A percentile compares a stretch with the other conserved stretches of the same genome.
phyloP scores from a whole-genome alignment of 805 yeast genomes.

The Myxozyma sirexii region DNA sequence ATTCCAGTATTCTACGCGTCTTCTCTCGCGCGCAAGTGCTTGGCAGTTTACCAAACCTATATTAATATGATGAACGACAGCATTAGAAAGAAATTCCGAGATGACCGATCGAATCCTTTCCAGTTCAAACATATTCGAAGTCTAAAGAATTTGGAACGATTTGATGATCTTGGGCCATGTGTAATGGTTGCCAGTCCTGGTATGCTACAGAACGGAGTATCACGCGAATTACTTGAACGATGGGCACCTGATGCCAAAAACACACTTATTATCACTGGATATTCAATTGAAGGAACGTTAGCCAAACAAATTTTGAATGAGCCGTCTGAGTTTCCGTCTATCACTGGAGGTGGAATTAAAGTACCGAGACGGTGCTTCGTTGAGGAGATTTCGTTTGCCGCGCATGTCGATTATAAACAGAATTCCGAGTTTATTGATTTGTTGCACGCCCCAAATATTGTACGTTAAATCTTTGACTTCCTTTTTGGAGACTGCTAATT shows the following conservation, averaged over 20 bases:
- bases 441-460: slow-evolving; percentile 81
- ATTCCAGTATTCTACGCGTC: slow-evolving; percentile 90
- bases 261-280: slow-evolving; percentile 87
- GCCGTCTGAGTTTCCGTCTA: slow-evolving; percentile 86
- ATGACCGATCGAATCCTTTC: slow-evolving; percentile 84
- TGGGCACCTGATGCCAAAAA: slow-evolving; percentile 98
- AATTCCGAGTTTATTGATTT: slow-evolving; percentile 87
- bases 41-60: slow-evolving; percentile 96
- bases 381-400: slow-evolving; percentile 98
- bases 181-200: slow-evolving; percentile 98
- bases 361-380: slow-evolving; percentile 85
- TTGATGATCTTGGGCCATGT: slow-evolving; percentile 93
- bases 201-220: slow-evolving; percentile 95
- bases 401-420: slow-evolving; percentile 96
- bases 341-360: slow-evolving; percentile 50
- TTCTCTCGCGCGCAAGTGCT: slow-evolving; percentile 88
- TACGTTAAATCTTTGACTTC: neutral
- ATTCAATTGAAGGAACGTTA: slow-evolving; percentile 97
- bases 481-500: neutral
- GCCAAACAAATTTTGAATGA: slow-evolving; percentile 87
- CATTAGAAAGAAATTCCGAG: slow-evolving; percentile 73
- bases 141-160: slow-evolving; percentile 74
- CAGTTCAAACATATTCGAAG: slow-evolving; percentile 83
- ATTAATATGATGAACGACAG: slow-evolving; percentile 96
- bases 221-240: slow-evolving; percentile 84